Evolutionary conservation across 208 protist species (phyloP).

Genomic region (Acanthamoeba quina): DNA sequence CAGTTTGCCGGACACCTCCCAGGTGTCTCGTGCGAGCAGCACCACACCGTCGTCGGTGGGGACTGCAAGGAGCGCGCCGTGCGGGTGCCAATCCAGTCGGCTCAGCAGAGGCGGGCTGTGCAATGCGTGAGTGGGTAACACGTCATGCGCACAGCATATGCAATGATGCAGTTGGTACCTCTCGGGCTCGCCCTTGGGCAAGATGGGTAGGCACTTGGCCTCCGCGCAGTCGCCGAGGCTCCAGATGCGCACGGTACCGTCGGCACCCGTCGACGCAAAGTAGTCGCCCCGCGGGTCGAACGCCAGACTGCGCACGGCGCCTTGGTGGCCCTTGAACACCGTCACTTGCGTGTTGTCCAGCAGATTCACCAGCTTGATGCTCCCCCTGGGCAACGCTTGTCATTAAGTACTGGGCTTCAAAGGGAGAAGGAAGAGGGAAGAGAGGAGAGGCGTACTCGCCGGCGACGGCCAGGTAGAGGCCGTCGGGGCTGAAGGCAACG

Average conservation of each 20-base stretch:
- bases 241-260: slow-evolving; percentile 41
- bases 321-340: slow-evolving; percentile 41
- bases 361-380: slow-evolving; percentile 56
- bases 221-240: slow-evolving; percentile 25
- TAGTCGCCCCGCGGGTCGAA: slow-evolving; percentile 14
- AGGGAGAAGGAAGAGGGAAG: not conserved
- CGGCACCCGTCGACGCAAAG: slow-evolving; percentile 28
- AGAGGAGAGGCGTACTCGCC: slow-evolving; percentile 28
- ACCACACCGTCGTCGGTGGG: slow-evolving; percentile 30
- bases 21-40: not conserved
- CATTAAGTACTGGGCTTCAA: not conserved
- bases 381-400: not conserved
- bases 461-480: slow-evolving; percentile 33
- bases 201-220: not conserved
- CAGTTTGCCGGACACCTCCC: not conserved
- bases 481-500: slow-evolving; percentile 44
- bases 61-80: slow-evolving; percentile 18
- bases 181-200: slow-evolving; percentile 30
- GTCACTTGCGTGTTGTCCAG: slow-evolving; percentile 30
- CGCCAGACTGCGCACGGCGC: slow-evolving; percentile 31
- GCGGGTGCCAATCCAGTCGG: slow-evolving; percentile 47
- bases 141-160: too few relatives aligned
- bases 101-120: slow-evolving; percentile 2
- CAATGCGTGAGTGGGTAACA: not conserved
- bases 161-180: not conserved